Conservation (phyloP, 1,284 basidiomycete species). For the Boletus semigastroideus region DNA sequence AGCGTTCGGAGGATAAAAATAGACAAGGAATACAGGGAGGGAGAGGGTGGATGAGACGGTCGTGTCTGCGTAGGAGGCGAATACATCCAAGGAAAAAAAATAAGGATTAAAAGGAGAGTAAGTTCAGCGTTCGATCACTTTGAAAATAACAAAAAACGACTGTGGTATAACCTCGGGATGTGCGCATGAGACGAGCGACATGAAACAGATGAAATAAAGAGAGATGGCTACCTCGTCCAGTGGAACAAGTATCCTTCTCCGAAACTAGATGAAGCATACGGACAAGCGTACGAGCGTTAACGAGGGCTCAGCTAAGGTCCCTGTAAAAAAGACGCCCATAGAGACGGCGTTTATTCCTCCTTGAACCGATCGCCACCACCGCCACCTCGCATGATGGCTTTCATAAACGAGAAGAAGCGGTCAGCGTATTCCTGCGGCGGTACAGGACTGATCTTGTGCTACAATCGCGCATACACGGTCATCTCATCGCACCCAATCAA, state of each 20-base stretch:
- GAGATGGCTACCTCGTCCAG: not conserved
- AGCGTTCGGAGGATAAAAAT: not conserved
- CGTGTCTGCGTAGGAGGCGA: too few species aligned
- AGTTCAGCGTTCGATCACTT: too few species aligned
- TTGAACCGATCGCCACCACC: conserved; percentile 68
- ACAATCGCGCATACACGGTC: conserved; percentile 8
- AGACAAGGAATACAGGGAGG: too few species aligned
- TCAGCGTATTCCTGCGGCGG: conserved; percentile 82
- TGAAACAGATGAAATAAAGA: not conserved
- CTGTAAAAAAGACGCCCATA: not conserved
- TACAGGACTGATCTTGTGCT: conserved; percentile 95
- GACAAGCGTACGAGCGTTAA: not conserved
- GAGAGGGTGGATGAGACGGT: too few species aligned
- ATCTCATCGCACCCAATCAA: not conserved
- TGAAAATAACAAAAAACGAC: not conserved
- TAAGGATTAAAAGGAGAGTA: too few species aligned
- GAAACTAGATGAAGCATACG: conserved; percentile 22
- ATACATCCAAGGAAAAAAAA: too few species aligned
- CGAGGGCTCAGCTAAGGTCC: not conserved
- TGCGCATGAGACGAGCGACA: conserved; percentile 10
- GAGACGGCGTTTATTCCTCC: conserved; percentile 32
- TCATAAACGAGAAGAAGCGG: conserved; percentile 87
- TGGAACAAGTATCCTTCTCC: not conserved
- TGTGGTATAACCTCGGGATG: conserved; percentile 19
- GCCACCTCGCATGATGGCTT: conserved; percentile 83